phyloP scores from a whole-genome alignment of 768 basidiomycete species.

The Pleurotus ostreatus region DNA sequence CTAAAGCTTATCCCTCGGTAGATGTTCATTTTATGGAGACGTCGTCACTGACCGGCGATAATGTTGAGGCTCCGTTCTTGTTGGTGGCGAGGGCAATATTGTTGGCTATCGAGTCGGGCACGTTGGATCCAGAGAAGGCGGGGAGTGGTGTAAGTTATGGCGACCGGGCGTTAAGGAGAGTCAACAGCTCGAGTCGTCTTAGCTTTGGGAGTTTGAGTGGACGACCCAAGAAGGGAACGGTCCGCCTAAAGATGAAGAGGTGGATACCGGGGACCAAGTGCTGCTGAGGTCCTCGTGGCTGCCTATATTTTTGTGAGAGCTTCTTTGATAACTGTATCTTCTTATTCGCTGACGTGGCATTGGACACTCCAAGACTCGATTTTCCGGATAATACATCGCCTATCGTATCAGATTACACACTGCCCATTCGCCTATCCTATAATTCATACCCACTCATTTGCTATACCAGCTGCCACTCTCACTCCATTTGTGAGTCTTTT shows the following conservation, averaged over 20 bases:
- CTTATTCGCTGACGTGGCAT: slow-evolving; percentile 4
- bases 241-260: slow-evolving; percentile 55
- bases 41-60: slow-evolving; percentile 89
- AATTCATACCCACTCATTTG: slow-evolving; percentile 32
- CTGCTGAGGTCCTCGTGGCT: slow-evolving; percentile 39
- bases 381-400: neutral
- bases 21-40: slow-evolving; percentile 93
- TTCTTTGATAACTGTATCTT: neutral
- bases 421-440: slow-evolving; percentile 11
- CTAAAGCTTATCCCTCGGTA: slow-evolving; percentile 25
- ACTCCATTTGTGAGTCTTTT: slow-evolving; percentile 21
- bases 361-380: neutral
- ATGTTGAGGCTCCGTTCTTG: slow-evolving; percentile 91
- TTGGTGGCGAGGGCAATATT: slow-evolving; percentile 85
- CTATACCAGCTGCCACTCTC: slow-evolving; percentile 26
- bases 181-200: slow-evolving; percentile 85
- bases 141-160: slow-evolving; percentile 97
- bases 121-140: slow-evolving; percentile 88
- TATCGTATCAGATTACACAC: slow-evolving; percentile 1
- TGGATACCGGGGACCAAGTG: slow-evolving; percentile 67
- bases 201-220: slow-evolving; percentile 80
- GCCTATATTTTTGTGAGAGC: neutral
- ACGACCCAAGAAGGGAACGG: slow-evolving; percentile 49
- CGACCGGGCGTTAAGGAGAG: slow-evolving; percentile 85
- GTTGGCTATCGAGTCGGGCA: slow-evolving; percentile 85